Conservation (phyloP, 2,329 filamentous ascomycete species). For the Fragosphaeria purpurea region DNA sequence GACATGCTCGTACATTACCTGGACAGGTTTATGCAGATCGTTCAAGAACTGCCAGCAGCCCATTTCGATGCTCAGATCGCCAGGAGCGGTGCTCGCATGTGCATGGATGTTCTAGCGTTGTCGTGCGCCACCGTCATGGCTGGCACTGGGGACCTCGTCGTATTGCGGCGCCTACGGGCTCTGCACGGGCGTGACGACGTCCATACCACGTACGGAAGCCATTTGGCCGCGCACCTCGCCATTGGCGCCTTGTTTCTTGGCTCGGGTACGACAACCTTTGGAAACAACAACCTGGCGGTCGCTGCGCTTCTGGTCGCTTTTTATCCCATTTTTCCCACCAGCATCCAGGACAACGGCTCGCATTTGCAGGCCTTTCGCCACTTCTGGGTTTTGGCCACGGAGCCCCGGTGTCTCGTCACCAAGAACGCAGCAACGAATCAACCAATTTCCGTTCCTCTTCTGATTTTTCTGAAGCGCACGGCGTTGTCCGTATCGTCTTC, state of each 20-base stretch:
- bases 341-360: slow-evolving; percentile 85
- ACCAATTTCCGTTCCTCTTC: slow-evolving; percentile 64
- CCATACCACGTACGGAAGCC: slow-evolving; percentile 84
- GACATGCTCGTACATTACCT: slow-evolving; percentile 77
- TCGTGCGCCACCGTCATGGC: slow-evolving; percentile 87
- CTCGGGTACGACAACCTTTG: slow-evolving; percentile 85
- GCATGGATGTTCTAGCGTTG: slow-evolving; percentile 77
- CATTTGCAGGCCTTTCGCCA: slow-evolving; percentile 95
- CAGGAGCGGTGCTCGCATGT: slow-evolving; percentile 75
- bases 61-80: slow-evolving; percentile 79
- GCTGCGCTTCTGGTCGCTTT: slow-evolving; percentile 82
- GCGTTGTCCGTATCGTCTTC: slow-evolving; percentile 14
- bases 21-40: slow-evolving; percentile 75
- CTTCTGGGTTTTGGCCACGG: slow-evolving; percentile 90
- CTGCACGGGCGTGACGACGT: slow-evolving; percentile 79
- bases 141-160: slow-evolving; percentile 77
- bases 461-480: slow-evolving; percentile 44
- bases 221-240: slow-evolving; percentile 85
- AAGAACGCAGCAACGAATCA: slow-evolving; percentile 79
- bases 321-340: slow-evolving; percentile 84
- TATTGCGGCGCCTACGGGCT: slow-evolving; percentile 75
- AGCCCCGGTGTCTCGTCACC: slow-evolving; percentile 77
- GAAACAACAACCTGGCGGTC: slow-evolving; percentile 77
- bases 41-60: slow-evolving; percentile 39
- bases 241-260: slow-evolving; percentile 86